A percentile compares a stretch with the other conserved stretches of the same genome.
phyloP scores from a whole-genome alignment of 805 yeast species.

The Wickerhamomyces queroliae region DNA sequence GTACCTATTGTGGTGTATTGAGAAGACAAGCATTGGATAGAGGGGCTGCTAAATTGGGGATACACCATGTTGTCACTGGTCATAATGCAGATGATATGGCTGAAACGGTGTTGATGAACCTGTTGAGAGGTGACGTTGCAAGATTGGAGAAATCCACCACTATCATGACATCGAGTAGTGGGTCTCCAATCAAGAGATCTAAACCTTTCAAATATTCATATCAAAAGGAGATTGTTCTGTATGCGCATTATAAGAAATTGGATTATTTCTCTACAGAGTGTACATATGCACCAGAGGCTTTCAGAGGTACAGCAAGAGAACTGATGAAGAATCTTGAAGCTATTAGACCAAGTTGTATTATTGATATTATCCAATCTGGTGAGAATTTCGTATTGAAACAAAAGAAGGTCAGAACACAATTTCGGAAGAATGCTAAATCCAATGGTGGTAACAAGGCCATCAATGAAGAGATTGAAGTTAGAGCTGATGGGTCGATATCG shows the following conservation, averaged over 20 bases:
- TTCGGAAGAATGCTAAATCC: slow-evolving; percentile 6
- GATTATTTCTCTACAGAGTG: slow-evolving; percentile 98
- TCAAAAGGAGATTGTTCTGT: slow-evolving; percentile 94
- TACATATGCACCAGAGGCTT: slow-evolving; percentile 97
- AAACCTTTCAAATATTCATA: slow-evolving; percentile 95
- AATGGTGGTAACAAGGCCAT: slow-evolving; percentile 7
- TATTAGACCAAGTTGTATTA: slow-evolving; percentile 85
- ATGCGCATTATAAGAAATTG: slow-evolving; percentile 92
- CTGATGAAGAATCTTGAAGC: slow-evolving; percentile 86
- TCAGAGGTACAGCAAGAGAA: slow-evolving; percentile 94
- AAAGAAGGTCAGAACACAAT: slow-evolving; percentile 38
- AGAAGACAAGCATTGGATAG: slow-evolving; percentile 95
- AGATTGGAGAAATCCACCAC: slow-evolving; percentile 84
- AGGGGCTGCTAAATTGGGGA: slow-evolving; percentile 84
- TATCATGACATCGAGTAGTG: slow-evolving; percentile 75
- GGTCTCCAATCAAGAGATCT: slow-evolving; percentile 87
- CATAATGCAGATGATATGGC: slow-evolving; percentile 99
- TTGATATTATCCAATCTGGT: slow-evolving; percentile 93
- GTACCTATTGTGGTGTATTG: slow-evolving; percentile 97
- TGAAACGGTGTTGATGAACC: slow-evolving; percentile 93
- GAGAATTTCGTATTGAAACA: slow-evolving; percentile 70
- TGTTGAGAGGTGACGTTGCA: slow-evolving; percentile 93
- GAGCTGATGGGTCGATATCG: slow-evolving; percentile 58
- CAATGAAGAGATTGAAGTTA: slow-evolving; percentile 41
- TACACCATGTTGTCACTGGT: slow-evolving; percentile 92